phyloP scores from a whole-genome alignment of 257 asterid genomes.

The Cynanchum wilfordii region DNA sequence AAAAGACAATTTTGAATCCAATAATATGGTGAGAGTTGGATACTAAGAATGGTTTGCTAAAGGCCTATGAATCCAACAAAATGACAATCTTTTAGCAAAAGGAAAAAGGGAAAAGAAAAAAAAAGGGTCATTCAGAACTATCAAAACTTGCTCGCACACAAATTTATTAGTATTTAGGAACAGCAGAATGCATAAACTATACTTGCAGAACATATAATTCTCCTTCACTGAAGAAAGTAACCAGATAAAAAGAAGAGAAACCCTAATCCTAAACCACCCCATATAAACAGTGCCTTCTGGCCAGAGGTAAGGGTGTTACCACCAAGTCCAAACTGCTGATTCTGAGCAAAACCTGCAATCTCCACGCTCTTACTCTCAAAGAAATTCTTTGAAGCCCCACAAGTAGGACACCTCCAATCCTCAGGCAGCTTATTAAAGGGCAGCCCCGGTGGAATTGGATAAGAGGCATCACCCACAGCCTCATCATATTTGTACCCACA shows the following conservation, averaged over 20 bases:
- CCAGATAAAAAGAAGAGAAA: constrained; percentile 85
- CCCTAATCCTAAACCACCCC: constrained; percentile 64
- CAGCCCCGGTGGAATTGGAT: constrained; percentile 89
- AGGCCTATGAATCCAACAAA: neutral
- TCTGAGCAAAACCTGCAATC: constrained; percentile 90
- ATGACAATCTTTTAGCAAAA: neutral
- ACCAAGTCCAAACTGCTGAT: constrained; percentile 96
- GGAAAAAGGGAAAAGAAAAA: too few relatives aligned
- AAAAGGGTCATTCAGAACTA: neutral
- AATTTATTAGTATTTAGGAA: neutral
- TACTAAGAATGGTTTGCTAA: neutral
- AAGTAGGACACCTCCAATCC: constrained; percentile 94
- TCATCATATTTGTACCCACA: constrained; percentile 70
- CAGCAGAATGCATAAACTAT: neutral
- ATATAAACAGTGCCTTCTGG: constrained; percentile 81
- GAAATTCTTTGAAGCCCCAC: constrained; percentile 89
- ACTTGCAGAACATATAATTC: neutral
- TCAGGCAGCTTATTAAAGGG: constrained; percentile 73
- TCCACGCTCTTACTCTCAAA: constrained; percentile 84
- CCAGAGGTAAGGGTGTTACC: constrained; percentile 88
- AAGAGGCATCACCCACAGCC: constrained; percentile 66
- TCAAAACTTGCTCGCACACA: neutral
- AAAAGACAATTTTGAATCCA: too few relatives aligned
- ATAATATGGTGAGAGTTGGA: neutral
- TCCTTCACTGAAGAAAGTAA: constrained; percentile 60